Evolutionary conservation across 2,329 filamentous ascomycete species (phyloP).

Genomic region (Aureobasidium sp.): DNA sequence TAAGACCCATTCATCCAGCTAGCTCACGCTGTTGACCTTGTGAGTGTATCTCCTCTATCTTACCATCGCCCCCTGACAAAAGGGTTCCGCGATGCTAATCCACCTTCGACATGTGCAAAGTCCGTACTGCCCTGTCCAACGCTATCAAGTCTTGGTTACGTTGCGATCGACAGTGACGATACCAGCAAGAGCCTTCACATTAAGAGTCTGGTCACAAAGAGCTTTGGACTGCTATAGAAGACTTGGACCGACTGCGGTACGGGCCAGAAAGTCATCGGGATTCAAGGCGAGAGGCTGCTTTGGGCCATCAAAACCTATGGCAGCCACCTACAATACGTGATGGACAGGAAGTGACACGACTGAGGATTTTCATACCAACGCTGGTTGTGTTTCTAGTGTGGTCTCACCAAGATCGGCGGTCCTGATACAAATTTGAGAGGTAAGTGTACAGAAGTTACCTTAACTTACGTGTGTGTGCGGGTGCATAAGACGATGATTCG

Average conservation of each 20-base stretch:
- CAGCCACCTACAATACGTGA: not conserved
- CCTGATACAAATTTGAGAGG: not conserved
- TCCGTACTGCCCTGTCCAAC: not conserved
- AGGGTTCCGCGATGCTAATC: not conserved
- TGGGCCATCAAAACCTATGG: not conserved
- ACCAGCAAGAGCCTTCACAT: conserved; percentile 1
- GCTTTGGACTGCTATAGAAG: conserved; percentile 1
- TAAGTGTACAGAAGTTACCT: not conserved
- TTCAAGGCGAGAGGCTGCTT: not conserved
- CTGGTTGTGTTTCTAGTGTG: not conserved
- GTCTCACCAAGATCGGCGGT: not conserved
- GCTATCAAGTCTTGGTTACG: not conserved
- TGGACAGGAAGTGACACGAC: conserved; percentile 3
- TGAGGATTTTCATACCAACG: not conserved
- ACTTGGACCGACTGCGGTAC: not conserved
- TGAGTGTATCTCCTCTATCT: not conserved
- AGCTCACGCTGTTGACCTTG: conserved; percentile 1
- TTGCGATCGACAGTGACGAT: conserved; percentile 1
- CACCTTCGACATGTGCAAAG: not conserved
- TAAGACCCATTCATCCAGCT: not conserved
- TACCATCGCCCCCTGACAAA: not conserved
- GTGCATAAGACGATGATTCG: conserved; percentile 1
- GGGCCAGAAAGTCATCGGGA: not conserved
- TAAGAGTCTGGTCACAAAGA: not conserved
- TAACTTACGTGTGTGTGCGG: not conserved